Evolutionary conservation across 1,139 yeast species (phyloP).

Genomic region (Kodamaea fungicola): DNA sequence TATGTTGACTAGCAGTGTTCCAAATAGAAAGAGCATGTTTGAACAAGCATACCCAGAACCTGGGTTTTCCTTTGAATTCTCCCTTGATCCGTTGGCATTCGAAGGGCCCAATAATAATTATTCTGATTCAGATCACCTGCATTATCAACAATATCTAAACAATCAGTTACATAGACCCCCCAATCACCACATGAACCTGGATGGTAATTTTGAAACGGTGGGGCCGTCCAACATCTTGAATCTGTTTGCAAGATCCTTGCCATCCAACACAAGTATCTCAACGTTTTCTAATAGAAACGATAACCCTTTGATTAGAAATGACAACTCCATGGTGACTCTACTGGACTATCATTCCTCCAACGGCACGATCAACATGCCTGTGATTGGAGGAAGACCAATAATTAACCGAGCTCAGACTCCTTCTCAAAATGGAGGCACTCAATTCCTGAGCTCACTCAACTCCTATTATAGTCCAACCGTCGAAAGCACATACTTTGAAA

Average conservation of each 20-base stretch:
- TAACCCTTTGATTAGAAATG: constrained; percentile 17
- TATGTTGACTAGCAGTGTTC: constrained; percentile 11
- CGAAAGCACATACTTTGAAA: constrained; percentile 2
- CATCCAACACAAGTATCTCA: constrained; percentile 7
- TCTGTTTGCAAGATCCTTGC: constrained; percentile 3
- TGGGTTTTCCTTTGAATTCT: constrained; percentile 19
- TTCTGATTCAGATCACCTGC: constrained; percentile 8
- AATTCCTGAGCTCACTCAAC: constrained; percentile 7
- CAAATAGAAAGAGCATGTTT: constrained; percentile 4
- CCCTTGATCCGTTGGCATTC: constrained; percentile 33
- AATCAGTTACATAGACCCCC: neutral
- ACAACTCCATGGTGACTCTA: constrained; percentile 23
- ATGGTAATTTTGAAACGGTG: constrained; percentile 2
- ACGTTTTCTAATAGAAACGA: constrained; percentile 10
- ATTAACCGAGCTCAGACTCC: constrained; percentile 16
- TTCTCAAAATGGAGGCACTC: neutral
- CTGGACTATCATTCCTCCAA: constrained; percentile 15
- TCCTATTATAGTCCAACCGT: constrained; percentile 4
- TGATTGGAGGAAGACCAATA: constrained; percentile 10
- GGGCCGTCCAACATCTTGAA: constrained; percentile 11
- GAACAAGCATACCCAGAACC: constrained; percentile 3
- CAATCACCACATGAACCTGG: neutral
- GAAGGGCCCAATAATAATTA: constrained; percentile 29
- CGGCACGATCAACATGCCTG: constrained; percentile 6
- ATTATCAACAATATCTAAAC: constrained; percentile 6